Evolutionary conservation across 228 moss, liverwort and hornwort species (phyloP).

Genomic region (Sphagnum magellanicum): DNA sequence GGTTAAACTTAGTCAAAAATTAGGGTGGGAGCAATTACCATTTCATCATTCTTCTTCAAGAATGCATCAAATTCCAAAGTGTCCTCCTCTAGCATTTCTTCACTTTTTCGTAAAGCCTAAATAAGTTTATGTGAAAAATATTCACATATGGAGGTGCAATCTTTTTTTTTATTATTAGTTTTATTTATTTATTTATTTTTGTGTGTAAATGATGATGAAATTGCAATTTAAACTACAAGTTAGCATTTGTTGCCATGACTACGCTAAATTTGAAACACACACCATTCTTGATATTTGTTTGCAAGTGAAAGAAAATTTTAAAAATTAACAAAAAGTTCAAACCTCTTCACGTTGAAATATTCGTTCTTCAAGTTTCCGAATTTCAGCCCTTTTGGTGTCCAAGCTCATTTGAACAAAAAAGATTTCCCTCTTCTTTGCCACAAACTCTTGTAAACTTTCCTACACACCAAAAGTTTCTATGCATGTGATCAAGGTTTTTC

Average conservation of each 20-base stretch:
- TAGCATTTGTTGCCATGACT: no score
- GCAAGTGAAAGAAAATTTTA: background rate
- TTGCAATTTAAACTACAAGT: no score
- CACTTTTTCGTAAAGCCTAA: constrained; percentile 80
- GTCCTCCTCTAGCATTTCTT: constrained; percentile 84
- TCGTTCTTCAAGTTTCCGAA: constrained; percentile 86
- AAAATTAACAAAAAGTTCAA: background rate
- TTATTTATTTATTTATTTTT: no score
- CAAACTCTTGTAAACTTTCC: constrained; percentile 79
- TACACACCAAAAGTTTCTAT: constrained; percentile 1
- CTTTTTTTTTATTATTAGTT: no score
- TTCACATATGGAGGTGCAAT: no score
- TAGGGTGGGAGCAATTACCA: constrained; percentile 18
- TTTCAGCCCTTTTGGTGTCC: constrained; percentile 85
- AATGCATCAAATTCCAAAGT: constrained; percentile 77
- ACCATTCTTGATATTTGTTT: no score
- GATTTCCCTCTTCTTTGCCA: constrained; percentile 87
- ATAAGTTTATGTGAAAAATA: no score
- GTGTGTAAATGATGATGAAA: no score
- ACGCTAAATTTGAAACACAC: no score
- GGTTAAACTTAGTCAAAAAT: background rate
- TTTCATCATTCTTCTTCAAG: constrained; percentile 81
- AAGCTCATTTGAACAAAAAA: constrained; percentile 95
- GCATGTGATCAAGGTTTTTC: no score
- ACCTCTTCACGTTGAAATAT: constrained; percentile 90